Conservation (phyloP, 139 green algal species). For the Tetraselmis striata region DNA sequence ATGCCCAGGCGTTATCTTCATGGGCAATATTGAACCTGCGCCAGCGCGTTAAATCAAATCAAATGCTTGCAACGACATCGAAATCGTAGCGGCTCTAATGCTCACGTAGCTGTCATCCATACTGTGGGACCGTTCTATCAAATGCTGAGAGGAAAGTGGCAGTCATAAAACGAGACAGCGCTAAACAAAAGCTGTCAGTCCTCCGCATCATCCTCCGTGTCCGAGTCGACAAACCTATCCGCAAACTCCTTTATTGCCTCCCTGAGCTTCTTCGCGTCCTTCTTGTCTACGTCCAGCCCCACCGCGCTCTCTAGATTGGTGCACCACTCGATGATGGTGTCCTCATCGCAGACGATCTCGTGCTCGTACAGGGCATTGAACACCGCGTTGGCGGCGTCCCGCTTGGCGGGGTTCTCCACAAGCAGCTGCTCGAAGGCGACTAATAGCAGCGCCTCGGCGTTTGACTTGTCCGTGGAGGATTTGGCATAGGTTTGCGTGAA, state of each 20-base stretch:
- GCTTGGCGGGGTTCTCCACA: neutral
- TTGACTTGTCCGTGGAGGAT: neutral
- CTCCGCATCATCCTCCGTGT: neutral
- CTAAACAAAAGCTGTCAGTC: neutral
- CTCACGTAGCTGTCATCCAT: too few relatives aligned
- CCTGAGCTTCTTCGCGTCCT: neutral
- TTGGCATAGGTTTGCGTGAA: neutral
- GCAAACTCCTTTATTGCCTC: neutral
- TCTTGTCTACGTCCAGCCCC: neutral
- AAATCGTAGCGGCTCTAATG: too few relatives aligned
- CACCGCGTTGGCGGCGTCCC: neutral
- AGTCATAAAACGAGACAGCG: too few relatives aligned
- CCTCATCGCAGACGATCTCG: neutral
- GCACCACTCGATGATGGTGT: neutral
- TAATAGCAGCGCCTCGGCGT: neutral
- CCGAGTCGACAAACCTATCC: neutral
- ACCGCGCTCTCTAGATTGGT: neutral
- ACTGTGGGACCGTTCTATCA: too few relatives aligned
- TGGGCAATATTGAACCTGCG: too few relatives aligned
- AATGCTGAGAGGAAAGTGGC: too few relatives aligned
- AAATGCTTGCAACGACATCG: too few relatives aligned
- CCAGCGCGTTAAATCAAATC: too few relatives aligned
- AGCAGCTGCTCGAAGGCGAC: neutral
- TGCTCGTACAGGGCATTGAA: neutral
- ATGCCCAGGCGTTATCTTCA: too few relatives aligned